Base-by-base conservation (phyloP, 2,329 filamentous ascomycete genomes). In the Dendryphion nanum region DNA sequence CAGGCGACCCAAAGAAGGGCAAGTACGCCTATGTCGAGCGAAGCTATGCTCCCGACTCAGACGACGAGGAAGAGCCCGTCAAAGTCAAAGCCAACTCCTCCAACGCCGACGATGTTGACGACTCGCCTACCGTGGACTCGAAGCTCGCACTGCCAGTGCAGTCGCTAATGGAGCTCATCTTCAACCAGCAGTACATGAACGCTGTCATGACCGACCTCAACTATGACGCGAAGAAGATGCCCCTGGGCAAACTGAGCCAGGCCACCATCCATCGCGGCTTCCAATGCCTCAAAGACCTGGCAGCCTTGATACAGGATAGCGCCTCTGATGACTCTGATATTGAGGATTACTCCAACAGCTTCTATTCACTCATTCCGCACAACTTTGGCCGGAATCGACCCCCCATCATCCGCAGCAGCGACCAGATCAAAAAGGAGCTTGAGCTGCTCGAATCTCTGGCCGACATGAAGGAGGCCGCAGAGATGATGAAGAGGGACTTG, bases 341-440 rank as follows among this genome's bases (percentile, higher is more conserved):
- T 1, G 81, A 86, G 50, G 59, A 77, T 1, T 69, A 91, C 2
- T 90, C 87, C 20, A 90, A 94, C 53, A 69, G 74, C 8, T 95
- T 87, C 66, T 93, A 90, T 63, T 86, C 84, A 0, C 70, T 85
- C 28, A 94, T 95, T 44, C 89, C 89, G 0, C 89, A 95, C 56
- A 78, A 71, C 20, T 91, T 93, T 62, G 86, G 88, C 6, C 82
- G 87, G 20, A 78, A 79, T 30, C 74, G 82, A 0, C 86, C 88
- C 0, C 85, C 86, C 0, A 57, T 90, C 49, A 85, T 95, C 52
- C 61, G 62, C 21, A 69, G 68, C 26, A 58, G 77, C 15, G 48
- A 50, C 2, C 64, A 76, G 48, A 75, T 95, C 51, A 89, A 90
- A 68, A 76, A 69, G 51, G 89, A 95, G 66, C 77, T 91, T 50